Percentiles rank a stretch among this genome's conserved stretches.
phyloP scores from a whole-genome alignment of 441 rosid genomes.

The Pelargonium fulgidum region DNA sequence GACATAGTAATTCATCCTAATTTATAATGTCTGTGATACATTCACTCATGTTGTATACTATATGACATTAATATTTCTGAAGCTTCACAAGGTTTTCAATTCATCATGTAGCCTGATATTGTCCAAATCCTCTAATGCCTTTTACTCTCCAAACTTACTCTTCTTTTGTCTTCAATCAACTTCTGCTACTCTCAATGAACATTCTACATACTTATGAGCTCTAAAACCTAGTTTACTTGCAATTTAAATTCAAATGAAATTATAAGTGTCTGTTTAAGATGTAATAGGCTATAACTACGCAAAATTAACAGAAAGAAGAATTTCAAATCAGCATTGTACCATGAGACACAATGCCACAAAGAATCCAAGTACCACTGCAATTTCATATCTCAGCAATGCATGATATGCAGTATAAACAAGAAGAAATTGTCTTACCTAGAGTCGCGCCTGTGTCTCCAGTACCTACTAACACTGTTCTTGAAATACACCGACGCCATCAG shows the following conservation, averaged over 20 bases:
- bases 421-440: constrained; percentile 41
- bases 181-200: not conserved
- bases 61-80: not conserved
- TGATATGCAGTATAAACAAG: not conserved
- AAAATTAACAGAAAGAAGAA: not conserved
- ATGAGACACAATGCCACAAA: not conserved
- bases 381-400: not conserved
- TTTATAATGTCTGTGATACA: no score
- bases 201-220: not conserved
- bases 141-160: constrained; percentile 1
- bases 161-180: not conserved
- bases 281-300: not conserved
- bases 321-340: not conserved
- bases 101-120: not conserved
- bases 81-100: not conserved
- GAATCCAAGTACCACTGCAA: not conserved
- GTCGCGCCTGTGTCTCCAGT: constrained; percentile 87
- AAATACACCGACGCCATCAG: constrained; percentile 89
- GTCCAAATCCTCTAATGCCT: not conserved
- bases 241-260: not conserved
- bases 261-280: not conserved
- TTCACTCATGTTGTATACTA: no score
- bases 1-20: not conserved
- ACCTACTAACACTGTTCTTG: constrained; percentile 78
- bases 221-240: constrained; percentile 6